These are phyloP conservation scores for Saturnispora hagleri DNA, from an alignment of 805 yeast species.

Conservation along the genomic window DNA sequence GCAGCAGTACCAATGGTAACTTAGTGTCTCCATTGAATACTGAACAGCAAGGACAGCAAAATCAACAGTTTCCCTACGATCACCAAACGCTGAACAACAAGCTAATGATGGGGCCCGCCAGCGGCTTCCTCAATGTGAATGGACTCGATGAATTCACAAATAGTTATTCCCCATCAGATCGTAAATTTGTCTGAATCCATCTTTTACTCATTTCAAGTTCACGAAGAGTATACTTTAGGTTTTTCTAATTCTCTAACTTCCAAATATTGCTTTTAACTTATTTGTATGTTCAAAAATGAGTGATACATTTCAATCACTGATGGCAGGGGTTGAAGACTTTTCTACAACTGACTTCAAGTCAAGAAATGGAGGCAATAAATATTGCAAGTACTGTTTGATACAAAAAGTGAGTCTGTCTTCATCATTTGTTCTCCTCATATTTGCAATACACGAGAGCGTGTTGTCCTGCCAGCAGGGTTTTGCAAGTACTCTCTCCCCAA, in stretches of 20 bases:
- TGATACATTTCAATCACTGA: background rate
- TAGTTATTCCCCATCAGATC: background rate
- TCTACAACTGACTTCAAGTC: background rate
- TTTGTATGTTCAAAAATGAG: background rate
- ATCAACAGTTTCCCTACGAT: constrained; percentile 10
- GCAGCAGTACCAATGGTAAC: constrained; percentile 10
- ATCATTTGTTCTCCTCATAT: too few species aligned
- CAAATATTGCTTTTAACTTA: background rate
- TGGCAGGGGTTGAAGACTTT: background rate
- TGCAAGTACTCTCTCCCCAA: background rate
- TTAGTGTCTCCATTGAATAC: constrained; percentile 11
- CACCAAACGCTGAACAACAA: constrained; percentile 33
- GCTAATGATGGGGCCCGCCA: constrained; percentile 53
- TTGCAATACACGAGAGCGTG: background rate
- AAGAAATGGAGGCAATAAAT: background rate
- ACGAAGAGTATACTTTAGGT: background rate
- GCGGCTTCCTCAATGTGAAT: constrained; percentile 55
- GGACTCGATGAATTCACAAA: constrained; percentile 7
- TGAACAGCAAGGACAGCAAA: constrained; percentile 1
- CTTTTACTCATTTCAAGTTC: background rate
- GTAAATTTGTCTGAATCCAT: background rate
- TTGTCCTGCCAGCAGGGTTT: background rate
- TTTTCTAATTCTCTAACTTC: background rate
- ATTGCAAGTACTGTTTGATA: background rate
- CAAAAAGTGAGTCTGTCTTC: too few species aligned